phyloP scores from a whole-genome alignment of 495 filamentous ascomycete genomes.

The Penicillium bialowiezense region DNA sequence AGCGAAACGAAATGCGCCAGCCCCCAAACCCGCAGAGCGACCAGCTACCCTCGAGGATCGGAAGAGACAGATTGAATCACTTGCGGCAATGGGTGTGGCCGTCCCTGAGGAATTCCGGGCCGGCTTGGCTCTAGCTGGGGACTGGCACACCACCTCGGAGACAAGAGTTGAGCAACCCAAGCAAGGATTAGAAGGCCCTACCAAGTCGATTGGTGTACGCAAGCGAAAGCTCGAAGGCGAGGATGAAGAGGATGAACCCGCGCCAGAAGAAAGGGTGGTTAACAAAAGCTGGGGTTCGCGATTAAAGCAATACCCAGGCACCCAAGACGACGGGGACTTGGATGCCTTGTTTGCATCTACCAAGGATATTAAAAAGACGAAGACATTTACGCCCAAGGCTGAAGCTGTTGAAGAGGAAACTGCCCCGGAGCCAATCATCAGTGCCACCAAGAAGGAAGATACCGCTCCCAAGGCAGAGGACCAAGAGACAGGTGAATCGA shows the following conservation, averaged over 20 bases:
- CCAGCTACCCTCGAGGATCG: slow-evolving; percentile 62
- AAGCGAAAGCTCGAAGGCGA: slow-evolving; percentile 66
- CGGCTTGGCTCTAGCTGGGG: slow-evolving; percentile 85
- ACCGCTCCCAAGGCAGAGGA: not conserved
- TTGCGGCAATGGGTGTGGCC: slow-evolving; percentile 81
- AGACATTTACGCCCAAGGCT: slow-evolving; percentile 13
- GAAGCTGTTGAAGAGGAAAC: slow-evolving; percentile 9
- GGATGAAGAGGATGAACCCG: slow-evolving; percentile 56
- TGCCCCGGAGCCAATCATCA: not conserved
- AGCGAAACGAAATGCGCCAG: slow-evolving; percentile 25
- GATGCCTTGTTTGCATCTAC: slow-evolving; percentile 63
- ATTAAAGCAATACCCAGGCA: slow-evolving; percentile 61
- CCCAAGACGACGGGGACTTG: slow-evolving; percentile 58
- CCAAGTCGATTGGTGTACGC: slow-evolving; percentile 49
- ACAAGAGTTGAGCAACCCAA: slow-evolving; percentile 37
- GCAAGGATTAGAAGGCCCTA: slow-evolving; percentile 40
- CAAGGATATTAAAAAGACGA: slow-evolving; percentile 44
- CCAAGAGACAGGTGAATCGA: slow-evolving; percentile 1
- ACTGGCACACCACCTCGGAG: slow-evolving; percentile 76
- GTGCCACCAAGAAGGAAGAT: slow-evolving; percentile 18
- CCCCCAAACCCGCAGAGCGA: slow-evolving; percentile 19
- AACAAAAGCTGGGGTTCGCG: slow-evolving; percentile 74
- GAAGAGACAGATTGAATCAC: slow-evolving; percentile 80
- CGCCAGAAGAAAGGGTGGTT: slow-evolving; percentile 60
- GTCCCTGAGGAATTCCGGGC: slow-evolving; percentile 76